Percentiles rank a stretch among this genome's conserved stretches.
Conservation (phyloP, 1,284 basidiomycete genomes). For the Ceratobasidium sp. region DNA sequence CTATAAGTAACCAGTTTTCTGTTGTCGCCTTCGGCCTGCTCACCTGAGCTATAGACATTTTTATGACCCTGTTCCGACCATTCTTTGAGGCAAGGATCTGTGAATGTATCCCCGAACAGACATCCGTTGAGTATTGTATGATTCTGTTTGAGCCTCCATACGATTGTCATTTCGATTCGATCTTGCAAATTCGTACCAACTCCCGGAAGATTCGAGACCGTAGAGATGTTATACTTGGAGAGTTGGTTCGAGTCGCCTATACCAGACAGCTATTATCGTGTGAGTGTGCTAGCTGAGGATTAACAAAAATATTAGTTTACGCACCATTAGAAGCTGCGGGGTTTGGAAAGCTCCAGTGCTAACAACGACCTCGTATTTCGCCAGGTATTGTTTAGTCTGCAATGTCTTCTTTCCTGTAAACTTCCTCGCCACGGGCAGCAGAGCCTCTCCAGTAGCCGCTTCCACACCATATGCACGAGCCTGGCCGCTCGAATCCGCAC, state of each 20-base stretch:
- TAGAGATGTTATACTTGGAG: constrained; percentile 27
- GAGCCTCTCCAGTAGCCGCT: constrained; percentile 9
- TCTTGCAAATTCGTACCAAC: constrained; percentile 31
- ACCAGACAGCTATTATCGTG: constrained; percentile 20
- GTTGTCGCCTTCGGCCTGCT: neutral
- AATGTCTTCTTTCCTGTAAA: constrained; percentile 23
- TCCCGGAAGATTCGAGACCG: constrained; percentile 21
- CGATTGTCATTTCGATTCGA: constrained; percentile 31
- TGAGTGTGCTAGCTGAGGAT: neutral
- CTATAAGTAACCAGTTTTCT: neutral
- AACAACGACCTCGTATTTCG: constrained; percentile 31
- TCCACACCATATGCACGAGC: constrained; percentile 29
- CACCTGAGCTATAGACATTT: constrained; percentile 30
- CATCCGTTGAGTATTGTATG: constrained; percentile 26
- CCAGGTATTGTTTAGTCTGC: constrained; percentile 17
- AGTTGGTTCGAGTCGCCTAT: constrained; percentile 23
- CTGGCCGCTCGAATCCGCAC: constrained; percentile 11
- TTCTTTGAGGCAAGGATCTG: constrained; percentile 24
- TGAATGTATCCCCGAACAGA: constrained; percentile 27
- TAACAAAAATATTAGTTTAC: neutral
- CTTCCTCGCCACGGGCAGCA: constrained; percentile 21
- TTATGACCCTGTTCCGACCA: constrained; percentile 12
- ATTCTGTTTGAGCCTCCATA: constrained; percentile 33
- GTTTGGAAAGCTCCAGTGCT: constrained; percentile 33
- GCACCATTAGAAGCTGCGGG: constrained; percentile 26